phyloP scores from a whole-genome alignment of 1,139 yeast genomes.

The Suhomyces bokatorum region DNA sequence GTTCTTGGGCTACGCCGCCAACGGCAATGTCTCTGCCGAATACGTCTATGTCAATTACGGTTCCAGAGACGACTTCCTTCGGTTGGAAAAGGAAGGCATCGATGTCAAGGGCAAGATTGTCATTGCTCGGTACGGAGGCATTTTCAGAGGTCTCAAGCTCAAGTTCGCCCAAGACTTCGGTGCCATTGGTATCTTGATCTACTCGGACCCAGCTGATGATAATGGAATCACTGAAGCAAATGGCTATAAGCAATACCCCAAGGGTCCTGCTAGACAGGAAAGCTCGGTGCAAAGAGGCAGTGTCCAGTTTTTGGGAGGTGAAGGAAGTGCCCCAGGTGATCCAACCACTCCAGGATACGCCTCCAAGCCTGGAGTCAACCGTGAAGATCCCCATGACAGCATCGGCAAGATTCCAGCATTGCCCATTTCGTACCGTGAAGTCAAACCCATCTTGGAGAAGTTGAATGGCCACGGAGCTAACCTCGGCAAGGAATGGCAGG shows the following conservation, averaged over 20 bases:
- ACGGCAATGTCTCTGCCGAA: constrained; percentile 48
- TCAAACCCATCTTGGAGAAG: constrained; percentile 42
- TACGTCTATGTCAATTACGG: constrained; percentile 49
- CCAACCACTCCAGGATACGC: constrained; percentile 88
- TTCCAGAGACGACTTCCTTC: constrained; percentile 36
- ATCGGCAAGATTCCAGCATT: constrained; percentile 50
- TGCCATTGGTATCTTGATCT: constrained; percentile 45
- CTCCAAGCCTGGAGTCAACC: constrained; percentile 55
- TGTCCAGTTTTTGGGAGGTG: constrained; percentile 70
- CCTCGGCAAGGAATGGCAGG: constrained; percentile 35
- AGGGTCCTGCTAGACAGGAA: constrained; percentile 51
- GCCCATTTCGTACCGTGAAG: constrained; percentile 50
- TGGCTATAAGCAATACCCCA: constrained; percentile 46
- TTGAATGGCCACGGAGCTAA: constrained; percentile 38
- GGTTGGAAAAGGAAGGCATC: constrained; percentile 33
- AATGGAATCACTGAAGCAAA: constrained; percentile 43
- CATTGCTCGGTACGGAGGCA: constrained; percentile 41
- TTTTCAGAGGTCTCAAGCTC: constrained; percentile 48
- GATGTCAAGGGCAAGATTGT: constrained; percentile 46
- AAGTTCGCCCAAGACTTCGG: constrained; percentile 52
- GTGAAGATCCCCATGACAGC: constrained; percentile 42
- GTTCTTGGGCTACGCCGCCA: constrained; percentile 48
- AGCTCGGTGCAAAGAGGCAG: constrained; percentile 64
- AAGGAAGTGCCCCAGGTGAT: constrained; percentile 70
- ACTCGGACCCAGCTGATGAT: constrained; percentile 50